Percentiles rank a stretch among this genome's conserved stretches.
Evolutionary conservation across 495 filamentous ascomycete species (phyloP).

Genomic region (Arthonia radiata): DNA sequence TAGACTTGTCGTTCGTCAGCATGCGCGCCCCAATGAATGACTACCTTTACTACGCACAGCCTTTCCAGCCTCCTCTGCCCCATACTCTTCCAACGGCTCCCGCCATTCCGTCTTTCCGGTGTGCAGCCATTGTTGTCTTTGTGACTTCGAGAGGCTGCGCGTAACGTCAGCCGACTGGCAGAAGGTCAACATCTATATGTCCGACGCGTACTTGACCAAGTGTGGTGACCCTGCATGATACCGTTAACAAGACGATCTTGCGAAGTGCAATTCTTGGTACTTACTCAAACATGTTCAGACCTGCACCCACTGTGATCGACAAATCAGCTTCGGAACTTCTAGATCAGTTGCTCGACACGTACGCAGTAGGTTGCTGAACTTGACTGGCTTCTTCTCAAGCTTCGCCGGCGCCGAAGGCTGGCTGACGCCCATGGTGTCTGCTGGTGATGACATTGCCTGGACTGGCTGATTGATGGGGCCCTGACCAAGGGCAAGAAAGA

Average conservation of each 20-base stretch:
- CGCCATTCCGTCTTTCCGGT: conserved; percentile 68
- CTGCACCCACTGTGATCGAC: conserved; percentile 44
- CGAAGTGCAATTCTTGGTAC: too few relatives aligned
- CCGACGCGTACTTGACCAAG: conserved; percentile 40
- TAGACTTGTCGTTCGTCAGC: conserved; percentile 39
- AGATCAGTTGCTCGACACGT: conserved; percentile 10
- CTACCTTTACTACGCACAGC: conserved; percentile 43
- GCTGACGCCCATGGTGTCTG: conserved; percentile 21
- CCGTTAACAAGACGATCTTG: conserved; percentile 3
- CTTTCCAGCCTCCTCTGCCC: conserved; percentile 77
- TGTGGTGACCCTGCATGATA: conserved; percentile 43
- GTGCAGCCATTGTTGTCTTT: conserved; percentile 98
- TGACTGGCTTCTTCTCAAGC: conserved; percentile 97
- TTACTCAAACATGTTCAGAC: conserved; percentile 91
- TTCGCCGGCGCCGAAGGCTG: conserved; percentile 24
- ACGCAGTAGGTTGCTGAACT: conserved; percentile 94
- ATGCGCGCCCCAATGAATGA: conserved; percentile 1
- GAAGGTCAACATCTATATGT: conserved; percentile 1
- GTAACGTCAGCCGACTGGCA: too few relatives aligned
- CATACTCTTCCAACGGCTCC: conserved; percentile 68
- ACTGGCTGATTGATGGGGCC: conserved; percentile 33
- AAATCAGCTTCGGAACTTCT: conserved; percentile 4
- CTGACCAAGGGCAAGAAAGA: conserved; percentile 62
- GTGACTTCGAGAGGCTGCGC: conserved; percentile 86
- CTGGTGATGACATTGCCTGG: conserved; percentile 8